Conservation (phyloP, 2,329 filamentous ascomycete species). For the Blastomyces parvus region DNA sequence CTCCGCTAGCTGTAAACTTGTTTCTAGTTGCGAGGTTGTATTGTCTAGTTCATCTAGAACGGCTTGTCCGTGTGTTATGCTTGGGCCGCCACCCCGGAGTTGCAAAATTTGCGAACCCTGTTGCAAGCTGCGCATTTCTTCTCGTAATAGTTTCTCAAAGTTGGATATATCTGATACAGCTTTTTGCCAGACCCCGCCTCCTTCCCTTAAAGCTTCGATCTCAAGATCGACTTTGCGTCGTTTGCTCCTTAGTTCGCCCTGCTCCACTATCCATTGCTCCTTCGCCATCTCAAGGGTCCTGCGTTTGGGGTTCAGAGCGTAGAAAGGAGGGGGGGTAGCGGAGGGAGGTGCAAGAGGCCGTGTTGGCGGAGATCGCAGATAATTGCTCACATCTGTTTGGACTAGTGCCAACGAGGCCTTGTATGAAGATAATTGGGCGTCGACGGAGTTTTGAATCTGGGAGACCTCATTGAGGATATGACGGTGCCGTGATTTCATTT, state of each 20-base stretch:
- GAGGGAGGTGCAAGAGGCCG: conserved; percentile 28
- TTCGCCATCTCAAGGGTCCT: conserved; percentile 52
- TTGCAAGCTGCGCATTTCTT: conserved; percentile 30
- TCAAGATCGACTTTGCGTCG: conserved; percentile 44
- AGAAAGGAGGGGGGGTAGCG: conserved; percentile 33
- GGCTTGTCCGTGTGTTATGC: conserved; percentile 11
- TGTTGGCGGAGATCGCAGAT: conserved; percentile 42
- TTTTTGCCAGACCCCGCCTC: conserved; percentile 49
- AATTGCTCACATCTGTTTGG: conserved; percentile 45
- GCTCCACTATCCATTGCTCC: conserved; percentile 47
- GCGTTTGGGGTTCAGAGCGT: conserved; percentile 45
- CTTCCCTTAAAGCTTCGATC: conserved; percentile 49
- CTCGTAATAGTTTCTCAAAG: conserved; percentile 43
- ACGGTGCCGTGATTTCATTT: conserved; percentile 47
- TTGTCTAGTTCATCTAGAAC: conserved; percentile 40
- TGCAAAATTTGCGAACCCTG: conserved; percentile 16
- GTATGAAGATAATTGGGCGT: conserved; percentile 51
- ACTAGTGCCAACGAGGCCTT: conserved; percentile 46
- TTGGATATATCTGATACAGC: conserved; percentile 43
- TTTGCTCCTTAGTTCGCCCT: conserved; percentile 35
- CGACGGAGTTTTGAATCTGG: conserved; percentile 47
- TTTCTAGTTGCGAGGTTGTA: conserved; percentile 40
- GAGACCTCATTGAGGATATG: conserved; percentile 45
- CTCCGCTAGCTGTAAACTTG: conserved; percentile 43
- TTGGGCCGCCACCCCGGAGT: conserved; percentile 10